Conservation (phyloP, 2,329 filamentous ascomycete species). For the Aspergillus sp. region DNA sequence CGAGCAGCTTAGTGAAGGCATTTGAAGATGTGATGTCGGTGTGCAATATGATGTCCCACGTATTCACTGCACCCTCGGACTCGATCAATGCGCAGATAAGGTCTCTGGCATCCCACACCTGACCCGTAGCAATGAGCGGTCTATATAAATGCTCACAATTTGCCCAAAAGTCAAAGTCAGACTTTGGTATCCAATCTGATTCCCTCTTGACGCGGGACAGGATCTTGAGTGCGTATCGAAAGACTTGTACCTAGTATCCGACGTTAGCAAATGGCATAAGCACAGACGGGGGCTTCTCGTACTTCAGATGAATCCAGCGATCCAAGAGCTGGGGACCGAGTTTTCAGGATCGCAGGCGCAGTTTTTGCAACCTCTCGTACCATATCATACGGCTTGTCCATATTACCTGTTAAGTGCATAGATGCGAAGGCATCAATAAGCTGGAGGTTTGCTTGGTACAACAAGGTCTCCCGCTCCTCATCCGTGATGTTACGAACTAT, state of each 20-base stretch:
- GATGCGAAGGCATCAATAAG: too few relatives aligned
- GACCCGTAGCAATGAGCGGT: not conserved
- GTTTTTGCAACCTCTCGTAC: too few relatives aligned
- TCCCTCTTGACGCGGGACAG: not conserved
- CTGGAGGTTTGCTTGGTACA: too few relatives aligned
- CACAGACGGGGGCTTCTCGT: too few relatives aligned
- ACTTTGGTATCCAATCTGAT: not conserved
- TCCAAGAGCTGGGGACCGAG: too few relatives aligned
- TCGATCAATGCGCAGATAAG: constrained; percentile 1
- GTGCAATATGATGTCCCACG: not conserved
- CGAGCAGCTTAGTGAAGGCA: not conserved
- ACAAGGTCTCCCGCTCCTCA: too few relatives aligned
- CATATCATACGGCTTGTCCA: too few relatives aligned
- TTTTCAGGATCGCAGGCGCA: too few relatives aligned
- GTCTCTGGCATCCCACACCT: constrained; percentile 9
- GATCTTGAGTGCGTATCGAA: not conserved
- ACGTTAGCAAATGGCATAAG: not conserved
- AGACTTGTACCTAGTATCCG: not conserved
- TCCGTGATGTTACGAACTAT: too few relatives aligned
- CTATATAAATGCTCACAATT: not conserved
- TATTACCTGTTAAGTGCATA: too few relatives aligned
- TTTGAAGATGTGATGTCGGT: not conserved
- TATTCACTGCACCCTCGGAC: not conserved
- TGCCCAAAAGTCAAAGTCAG: not conserved
- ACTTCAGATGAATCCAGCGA: too few relatives aligned